Evolutionary conservation across 768 basidiomycete genomes (phyloP).

Genomic region (Hortiboletus flavorubellus): DNA sequence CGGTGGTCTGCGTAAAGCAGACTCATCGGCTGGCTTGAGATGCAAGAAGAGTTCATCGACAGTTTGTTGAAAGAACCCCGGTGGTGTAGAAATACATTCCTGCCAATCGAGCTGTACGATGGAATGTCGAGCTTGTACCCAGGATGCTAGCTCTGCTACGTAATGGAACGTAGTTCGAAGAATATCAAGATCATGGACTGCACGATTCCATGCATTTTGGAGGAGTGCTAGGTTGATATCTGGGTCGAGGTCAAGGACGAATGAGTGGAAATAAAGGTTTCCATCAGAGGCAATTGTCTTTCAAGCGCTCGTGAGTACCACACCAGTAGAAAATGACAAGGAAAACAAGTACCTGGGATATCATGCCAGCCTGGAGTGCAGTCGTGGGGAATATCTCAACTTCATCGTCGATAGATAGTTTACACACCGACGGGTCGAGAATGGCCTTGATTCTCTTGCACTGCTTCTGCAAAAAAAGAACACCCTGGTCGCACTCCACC

Average conservation of each 20-base stretch:
- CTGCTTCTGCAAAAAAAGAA: slow-evolving; percentile 6
- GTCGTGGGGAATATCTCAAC: slow-evolving; percentile 40
- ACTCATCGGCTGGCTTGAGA: slow-evolving; percentile 19
- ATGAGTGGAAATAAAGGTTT: slow-evolving; percentile 32
- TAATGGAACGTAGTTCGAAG: slow-evolving; percentile 50
- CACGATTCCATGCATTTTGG: slow-evolving; percentile 36
- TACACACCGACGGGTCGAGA: slow-evolving; percentile 14
- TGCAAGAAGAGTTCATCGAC: slow-evolving; percentile 9
- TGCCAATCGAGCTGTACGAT: slow-evolving; percentile 22
- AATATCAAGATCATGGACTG: slow-evolving; percentile 35
- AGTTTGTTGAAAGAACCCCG: slow-evolving; percentile 7
- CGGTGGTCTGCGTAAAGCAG: slow-evolving; percentile 29
- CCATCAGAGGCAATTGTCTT: slow-evolving; percentile 31
- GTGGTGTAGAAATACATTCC: slow-evolving; percentile 9
- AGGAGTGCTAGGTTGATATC: slow-evolving; percentile 28
- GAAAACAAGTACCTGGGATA: slow-evolving; percentile 39
- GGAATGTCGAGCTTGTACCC: slow-evolving; percentile 32
- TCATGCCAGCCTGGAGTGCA: slow-evolving; percentile 46
- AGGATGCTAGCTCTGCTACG: slow-evolving; percentile 30
- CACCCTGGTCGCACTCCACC: slow-evolving; percentile 9
- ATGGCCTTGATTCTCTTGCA: slow-evolving; percentile 17
- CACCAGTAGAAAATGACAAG: not conserved
- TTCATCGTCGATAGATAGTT: slow-evolving; percentile 29
- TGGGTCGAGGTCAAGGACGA: slow-evolving; percentile 21
- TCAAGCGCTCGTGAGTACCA: not conserved